These are phyloP conservation scores for Zygosaccharomyces pseudobailii DNA, from an alignment of 1,139 yeast species.

Conservation along the genomic window DNA sequence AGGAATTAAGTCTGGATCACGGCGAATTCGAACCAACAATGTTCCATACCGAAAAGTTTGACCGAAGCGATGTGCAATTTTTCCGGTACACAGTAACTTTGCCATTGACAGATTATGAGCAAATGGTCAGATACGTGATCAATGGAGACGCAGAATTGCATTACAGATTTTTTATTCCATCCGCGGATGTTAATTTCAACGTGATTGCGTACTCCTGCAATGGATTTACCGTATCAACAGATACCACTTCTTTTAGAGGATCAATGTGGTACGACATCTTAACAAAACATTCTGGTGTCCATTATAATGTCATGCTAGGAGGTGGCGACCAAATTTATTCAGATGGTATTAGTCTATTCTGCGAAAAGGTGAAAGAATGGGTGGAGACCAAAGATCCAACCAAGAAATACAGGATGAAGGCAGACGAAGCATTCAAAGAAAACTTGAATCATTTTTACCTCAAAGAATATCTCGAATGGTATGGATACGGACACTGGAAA, in stretches of 20 bases:
- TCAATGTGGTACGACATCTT: constrained; percentile 85
- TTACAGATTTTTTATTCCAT: constrained; percentile 35
- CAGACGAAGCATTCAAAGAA: constrained; percentile 43
- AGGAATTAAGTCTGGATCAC: constrained; percentile 13
- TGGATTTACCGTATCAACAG: constrained; percentile 80
- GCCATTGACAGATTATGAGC: constrained; percentile 45
- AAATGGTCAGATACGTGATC: constrained; percentile 55
- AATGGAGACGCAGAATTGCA: constrained; percentile 41
- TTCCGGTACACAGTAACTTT: constrained; percentile 59
- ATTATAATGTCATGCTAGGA: constrained; percentile 92
- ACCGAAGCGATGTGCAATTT: constrained; percentile 45
- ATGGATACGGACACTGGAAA: constrained; percentile 80
- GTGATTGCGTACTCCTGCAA: constrained; percentile 82
- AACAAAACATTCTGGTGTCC: constrained; percentile 53
- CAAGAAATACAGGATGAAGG: constrained; percentile 41
- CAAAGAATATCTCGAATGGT: constrained; percentile 77
- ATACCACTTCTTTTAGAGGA: constrained; percentile 61
- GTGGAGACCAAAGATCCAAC: constrained; percentile 45
- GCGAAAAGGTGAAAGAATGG: constrained; percentile 60
- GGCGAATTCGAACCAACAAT: constrained; percentile 46
- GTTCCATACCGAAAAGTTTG: constrained; percentile 40
- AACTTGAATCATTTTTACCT: constrained; percentile 66
- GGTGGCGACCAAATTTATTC: constrained; percentile 97
- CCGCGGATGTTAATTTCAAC: constrained; percentile 46
- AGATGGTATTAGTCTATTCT: constrained; percentile 67